These are phyloP conservation scores for Taphrina flavorubra DNA, from an alignment of 1,139 yeast species.

Conservation along the genomic window DNA sequence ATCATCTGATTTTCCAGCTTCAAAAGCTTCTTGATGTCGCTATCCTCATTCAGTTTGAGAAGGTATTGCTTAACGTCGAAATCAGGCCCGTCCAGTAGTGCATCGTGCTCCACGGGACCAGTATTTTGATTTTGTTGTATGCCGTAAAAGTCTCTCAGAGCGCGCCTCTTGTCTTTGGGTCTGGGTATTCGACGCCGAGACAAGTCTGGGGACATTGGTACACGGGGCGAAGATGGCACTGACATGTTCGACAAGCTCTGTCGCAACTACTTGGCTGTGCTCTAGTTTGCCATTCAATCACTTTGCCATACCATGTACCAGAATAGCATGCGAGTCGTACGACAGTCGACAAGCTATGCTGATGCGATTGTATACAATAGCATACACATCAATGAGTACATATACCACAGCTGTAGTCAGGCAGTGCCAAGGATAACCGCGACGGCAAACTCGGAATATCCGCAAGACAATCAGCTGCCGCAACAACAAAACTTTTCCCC, in stretches of 20 bases:
- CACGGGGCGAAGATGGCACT: slow-evolving; percentile 26
- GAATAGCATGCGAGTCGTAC: too few species aligned
- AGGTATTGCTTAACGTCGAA: slow-evolving; percentile 49
- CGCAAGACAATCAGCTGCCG: too few species aligned
- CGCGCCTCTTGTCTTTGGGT: slow-evolving; percentile 45
- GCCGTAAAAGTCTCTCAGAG: slow-evolving; percentile 55
- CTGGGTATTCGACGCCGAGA: slow-evolving; percentile 26
- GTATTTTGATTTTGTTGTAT: slow-evolving; percentile 45
- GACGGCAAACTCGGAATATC: too few species aligned
- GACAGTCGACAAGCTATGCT: too few species aligned
- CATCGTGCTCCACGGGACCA: slow-evolving; percentile 45
- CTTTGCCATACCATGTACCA: too few species aligned
- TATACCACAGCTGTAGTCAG: too few species aligned
- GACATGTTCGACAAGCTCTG: slow-evolving; percentile 7
- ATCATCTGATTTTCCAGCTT: slow-evolving; percentile 50
- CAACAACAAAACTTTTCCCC: too few species aligned
- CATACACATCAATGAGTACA: too few species aligned
- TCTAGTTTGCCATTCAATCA: too few species aligned
- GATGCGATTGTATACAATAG: too few species aligned
- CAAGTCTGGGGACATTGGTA: slow-evolving; percentile 21
- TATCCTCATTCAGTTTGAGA: slow-evolving; percentile 47
- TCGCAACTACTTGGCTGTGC: neutral
- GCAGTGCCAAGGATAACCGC: too few species aligned
- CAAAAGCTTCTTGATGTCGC: slow-evolving; percentile 49
- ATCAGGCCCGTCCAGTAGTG: slow-evolving; percentile 47